These are phyloP conservation scores for Aquilaria sinensis DNA, from an alignment of 345 rosid species.

Conservation along the genomic window DNA sequence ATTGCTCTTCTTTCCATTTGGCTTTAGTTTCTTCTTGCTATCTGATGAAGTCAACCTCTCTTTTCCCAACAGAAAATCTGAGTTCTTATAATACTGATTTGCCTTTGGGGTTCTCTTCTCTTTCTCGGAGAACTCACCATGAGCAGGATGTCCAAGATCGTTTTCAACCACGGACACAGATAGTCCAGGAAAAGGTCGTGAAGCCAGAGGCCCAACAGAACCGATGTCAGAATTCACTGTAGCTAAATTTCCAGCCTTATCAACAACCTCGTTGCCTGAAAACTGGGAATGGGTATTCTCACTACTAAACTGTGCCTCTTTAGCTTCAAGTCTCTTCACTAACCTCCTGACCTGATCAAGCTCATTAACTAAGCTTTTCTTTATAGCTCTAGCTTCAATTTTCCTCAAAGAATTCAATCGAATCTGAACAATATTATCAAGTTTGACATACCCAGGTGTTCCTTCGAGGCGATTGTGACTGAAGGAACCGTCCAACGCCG, in stretches of 20 bases:
- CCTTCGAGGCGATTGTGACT: slow-evolving; percentile 23
- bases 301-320: slow-evolving; percentile 15
- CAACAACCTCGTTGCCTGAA: slow-evolving; percentile 17
- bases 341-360: slow-evolving; percentile 49
- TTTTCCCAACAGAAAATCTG: slow-evolving; percentile 16
- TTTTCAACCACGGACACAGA: slow-evolving; percentile 25
- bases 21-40: slow-evolving; percentile 41
- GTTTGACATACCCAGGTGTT: slow-evolving; percentile 33
- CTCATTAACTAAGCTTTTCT: slow-evolving; percentile 47
- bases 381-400: slow-evolving; percentile 30
- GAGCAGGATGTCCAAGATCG: slow-evolving; percentile 12
- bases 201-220: slow-evolving; percentile 30
- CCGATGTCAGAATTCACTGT: slow-evolving; percentile 47
- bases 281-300: slow-evolving; percentile 10
- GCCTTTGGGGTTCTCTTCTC: slow-evolving; percentile 28
- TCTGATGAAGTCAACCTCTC: slow-evolving; percentile 22
- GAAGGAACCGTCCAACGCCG: slow-evolving; percentile 42
- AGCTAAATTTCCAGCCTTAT: slow-evolving; percentile 23
- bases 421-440: slow-evolving; percentile 36
- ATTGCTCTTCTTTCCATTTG: slow-evolving; percentile 17
- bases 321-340: slow-evolving; percentile 37
- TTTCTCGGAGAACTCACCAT: slow-evolving; percentile 19
- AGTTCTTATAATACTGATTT: slow-evolving; percentile 22
- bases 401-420: slow-evolving; percentile 29
- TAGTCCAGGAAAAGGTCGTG: slow-evolving; percentile 15